Evolutionary conservation across 768 basidiomycete genomes (phyloP).

Genomic region (Butyriboletus loyo): DNA sequence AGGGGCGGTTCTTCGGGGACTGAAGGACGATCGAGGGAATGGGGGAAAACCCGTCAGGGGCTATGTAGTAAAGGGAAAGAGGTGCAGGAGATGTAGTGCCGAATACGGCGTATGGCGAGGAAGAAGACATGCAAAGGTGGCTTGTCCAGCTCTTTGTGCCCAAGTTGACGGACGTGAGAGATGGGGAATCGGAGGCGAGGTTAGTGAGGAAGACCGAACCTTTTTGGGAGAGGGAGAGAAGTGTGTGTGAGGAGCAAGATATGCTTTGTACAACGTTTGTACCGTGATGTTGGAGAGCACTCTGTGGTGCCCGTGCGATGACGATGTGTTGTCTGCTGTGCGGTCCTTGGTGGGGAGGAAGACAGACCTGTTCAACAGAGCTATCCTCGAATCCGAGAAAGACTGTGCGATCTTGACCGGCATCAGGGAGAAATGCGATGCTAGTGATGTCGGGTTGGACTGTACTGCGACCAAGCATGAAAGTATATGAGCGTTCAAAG

Average conservation of each 20-base stretch:
- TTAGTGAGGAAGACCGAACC: slow-evolving; percentile 47
- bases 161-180: slow-evolving; percentile 40
- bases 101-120: slow-evolving; percentile 62
- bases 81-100: slow-evolving; percentile 59
- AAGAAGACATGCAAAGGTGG: slow-evolving; percentile 49
- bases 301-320: slow-evolving; percentile 21
- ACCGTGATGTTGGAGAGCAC: slow-evolving; percentile 33
- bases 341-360: slow-evolving; percentile 17
- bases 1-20: slow-evolving; percentile 33
- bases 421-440: slow-evolving; percentile 47
- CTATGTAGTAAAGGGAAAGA: slow-evolving; percentile 54
- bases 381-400: slow-evolving; percentile 61
- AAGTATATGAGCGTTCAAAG: slow-evolving; percentile 44
- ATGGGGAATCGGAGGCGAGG: slow-evolving; percentile 16
- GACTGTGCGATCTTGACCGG: slow-evolving; percentile 42
- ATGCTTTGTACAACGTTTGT: slow-evolving; percentile 56
- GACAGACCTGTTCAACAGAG: slow-evolving; percentile 47
- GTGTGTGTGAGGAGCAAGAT: slow-evolving; percentile 39
- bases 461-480: slow-evolving; percentile 33
- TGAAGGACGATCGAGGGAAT: slow-evolving; percentile 50
- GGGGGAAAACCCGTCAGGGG: slow-evolving; percentile 42
- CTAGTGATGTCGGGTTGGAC: slow-evolving; percentile 51
- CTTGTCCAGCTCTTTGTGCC: slow-evolving; percentile 60
- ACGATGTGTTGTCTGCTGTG: slow-evolving; percentile 13
- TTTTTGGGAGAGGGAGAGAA: slow-evolving; percentile 57